Percentiles rank a stretch among this genome's conserved stretches.
phyloP scores from a whole-genome alignment of 768 basidiomycete genomes.

The Xerocomellus intermedius region DNA sequence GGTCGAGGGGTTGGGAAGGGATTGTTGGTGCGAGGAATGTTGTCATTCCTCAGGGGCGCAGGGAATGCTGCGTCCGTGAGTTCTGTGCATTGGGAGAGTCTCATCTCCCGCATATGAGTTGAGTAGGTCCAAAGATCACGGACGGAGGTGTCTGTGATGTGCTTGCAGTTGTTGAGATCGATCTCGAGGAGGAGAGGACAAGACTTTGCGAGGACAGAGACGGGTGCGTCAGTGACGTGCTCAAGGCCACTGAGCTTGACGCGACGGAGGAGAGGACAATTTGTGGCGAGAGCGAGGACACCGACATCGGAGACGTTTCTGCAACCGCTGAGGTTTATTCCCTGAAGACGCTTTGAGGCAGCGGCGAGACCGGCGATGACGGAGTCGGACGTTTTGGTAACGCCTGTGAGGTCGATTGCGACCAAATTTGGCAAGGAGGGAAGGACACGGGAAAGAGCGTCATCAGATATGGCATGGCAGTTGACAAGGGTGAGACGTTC shows the following conservation, averaged over 20 bases:
- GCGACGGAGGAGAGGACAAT: conserved; percentile 77
- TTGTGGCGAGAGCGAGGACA: conserved; percentile 69
- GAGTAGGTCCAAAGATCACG: conserved; percentile 84
- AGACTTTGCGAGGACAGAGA: conserved; percentile 70
- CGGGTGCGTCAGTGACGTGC: conserved; percentile 69
- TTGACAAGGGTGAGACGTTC: conserved; percentile 89
- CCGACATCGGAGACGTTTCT: conserved; percentile 75
- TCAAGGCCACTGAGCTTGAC: conserved; percentile 85
- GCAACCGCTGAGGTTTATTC: conserved; percentile 88
- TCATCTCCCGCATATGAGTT: conserved; percentile 86
- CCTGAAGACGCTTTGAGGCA: conserved; percentile 76
- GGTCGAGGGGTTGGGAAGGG: conserved; percentile 41
- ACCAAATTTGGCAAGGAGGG: conserved; percentile 73
- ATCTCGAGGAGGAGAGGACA: conserved; percentile 92
- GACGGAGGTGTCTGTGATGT: conserved; percentile 72
- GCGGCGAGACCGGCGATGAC: conserved; percentile 71
- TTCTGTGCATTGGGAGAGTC: conserved; percentile 72
- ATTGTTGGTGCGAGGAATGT: conserved; percentile 38
- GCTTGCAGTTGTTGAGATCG: conserved; percentile 83
- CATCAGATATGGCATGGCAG: conserved; percentile 66
- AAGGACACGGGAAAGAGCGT: conserved; percentile 62
- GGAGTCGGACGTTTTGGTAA: conserved; percentile 63
- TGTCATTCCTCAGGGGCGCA: conserved; percentile 47
- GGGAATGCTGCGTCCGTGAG: conserved; percentile 89
- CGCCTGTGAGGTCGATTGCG: conserved; percentile 81